Conservation (phyloP, 345 rosid species). For the Hypericum androsaemum region DNA sequence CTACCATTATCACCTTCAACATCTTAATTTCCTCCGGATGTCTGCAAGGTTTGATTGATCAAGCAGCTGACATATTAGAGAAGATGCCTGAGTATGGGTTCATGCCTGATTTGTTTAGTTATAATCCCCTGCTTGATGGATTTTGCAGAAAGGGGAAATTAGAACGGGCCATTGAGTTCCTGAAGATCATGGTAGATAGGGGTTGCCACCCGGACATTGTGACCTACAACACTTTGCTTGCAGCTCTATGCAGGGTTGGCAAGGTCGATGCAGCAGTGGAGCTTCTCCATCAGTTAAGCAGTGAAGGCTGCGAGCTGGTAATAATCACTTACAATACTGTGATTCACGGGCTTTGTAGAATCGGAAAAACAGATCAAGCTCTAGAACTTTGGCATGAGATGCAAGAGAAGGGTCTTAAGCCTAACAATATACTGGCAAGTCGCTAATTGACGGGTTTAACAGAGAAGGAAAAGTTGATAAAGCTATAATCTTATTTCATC, state of each 20-base stretch:
- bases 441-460: constrained; percentile 73
- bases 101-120: constrained; percentile 68
- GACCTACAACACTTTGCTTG: constrained; percentile 74
- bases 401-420: constrained; percentile 62
- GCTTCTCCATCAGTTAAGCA: constrained; percentile 64
- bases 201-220: constrained; percentile 92
- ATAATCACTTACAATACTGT: constrained; percentile 74
- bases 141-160: constrained; percentile 88
- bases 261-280: constrained; percentile 83
- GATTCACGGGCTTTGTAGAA: constrained; percentile 72
- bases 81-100: constrained; percentile 83
- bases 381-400: constrained; percentile 57
- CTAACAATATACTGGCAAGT: constrained; percentile 63
- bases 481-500: constrained; percentile 62
- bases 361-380: constrained; percentile 70
- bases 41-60: constrained; percentile 61
- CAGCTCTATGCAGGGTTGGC: constrained; percentile 78
- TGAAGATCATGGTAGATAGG: constrained; percentile 74
- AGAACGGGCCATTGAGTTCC: constrained; percentile 70
- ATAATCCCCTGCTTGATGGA: constrained; percentile 76
- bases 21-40: constrained; percentile 84
- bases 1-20: constrained; percentile 82
- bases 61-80: constrained; percentile 72
- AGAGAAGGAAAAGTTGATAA: constrained; percentile 78
- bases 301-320: constrained; percentile 76